Evolutionary conservation across 768 basidiomycete species (phyloP), one percentile per base, ranked within the genome.

Genomic region (Lentinus tigrinus): DNA sequence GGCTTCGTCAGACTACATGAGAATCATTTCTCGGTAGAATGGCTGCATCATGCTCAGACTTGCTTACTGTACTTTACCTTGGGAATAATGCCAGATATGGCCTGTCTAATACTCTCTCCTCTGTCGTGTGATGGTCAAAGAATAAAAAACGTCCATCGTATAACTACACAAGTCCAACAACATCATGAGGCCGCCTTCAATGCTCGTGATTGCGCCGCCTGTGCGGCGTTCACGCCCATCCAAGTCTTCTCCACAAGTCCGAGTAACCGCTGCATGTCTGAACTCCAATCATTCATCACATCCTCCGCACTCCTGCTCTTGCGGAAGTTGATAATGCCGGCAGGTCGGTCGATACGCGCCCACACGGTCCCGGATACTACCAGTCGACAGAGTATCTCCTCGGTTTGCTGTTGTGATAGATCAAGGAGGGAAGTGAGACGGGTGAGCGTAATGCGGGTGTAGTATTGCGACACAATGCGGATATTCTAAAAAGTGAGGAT

Each of bases 281-380:
- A 91, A 73, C 93, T 95, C 96, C 97, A 99, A 61, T 93, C 93
- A 69, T 98, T 98, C 88, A 99, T 89, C 5, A 94, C 88, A 66
- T 97, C 94, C 69, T 98, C 95, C 1, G 91, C 84, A 54, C 81
- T 87, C 63, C 86, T 85, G 73, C 89, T 90, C 65, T 81, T 84
- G 65, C 85, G 84, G 80, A 99, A 99, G 69, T 79, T 88, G 55
- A 99, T 85, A 54, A 98, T 83, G 3, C 94, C 95, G 3, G 89
- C 80, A 49, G 95, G 95, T 56, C 97, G 84, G 73, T 99, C 96
- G 62, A 93, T 87, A 50, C 93, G 87, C 26, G 97, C 97, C 85
- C 91, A 96, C 42, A 99, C 85, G 8, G 91, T 92, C 58, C 91
- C 91, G 26, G 90, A 89, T 31, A 95, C 92, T 8, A 98, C 97